Evolutionary conservation across 805 yeast genomes (phyloP).

Genomic region (Wickerhamiella dianesei): DNA sequence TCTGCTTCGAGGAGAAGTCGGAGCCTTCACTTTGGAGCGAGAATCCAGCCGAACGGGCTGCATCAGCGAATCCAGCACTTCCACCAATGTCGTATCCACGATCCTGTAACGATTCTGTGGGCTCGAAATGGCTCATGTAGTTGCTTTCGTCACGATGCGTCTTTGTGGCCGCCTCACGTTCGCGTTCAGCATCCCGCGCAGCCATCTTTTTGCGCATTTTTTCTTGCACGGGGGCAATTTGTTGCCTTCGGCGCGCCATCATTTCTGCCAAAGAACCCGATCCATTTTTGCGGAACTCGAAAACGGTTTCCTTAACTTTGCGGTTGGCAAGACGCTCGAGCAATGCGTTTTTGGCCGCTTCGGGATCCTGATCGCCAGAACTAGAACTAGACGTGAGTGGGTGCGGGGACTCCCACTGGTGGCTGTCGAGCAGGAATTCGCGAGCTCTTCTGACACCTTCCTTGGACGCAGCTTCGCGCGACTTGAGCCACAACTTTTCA

Average conservation of each 20-base stretch:
- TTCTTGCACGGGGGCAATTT: conserved; percentile 76
- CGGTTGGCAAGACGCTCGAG: conserved; percentile 60
- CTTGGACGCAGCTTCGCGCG: conserved; percentile 72
- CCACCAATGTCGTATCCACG: conserved; percentile 44
- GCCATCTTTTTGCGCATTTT: conserved; percentile 53
- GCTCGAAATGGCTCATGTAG: conserved; percentile 82
- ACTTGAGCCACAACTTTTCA: conserved; percentile 72
- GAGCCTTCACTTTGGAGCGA: conserved; percentile 69
- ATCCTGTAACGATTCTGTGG: conserved; percentile 66
- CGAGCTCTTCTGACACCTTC: conserved; percentile 80
- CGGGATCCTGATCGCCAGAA: conserved; percentile 33
- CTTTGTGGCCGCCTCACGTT: conserved; percentile 14
- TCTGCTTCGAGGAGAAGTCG: conserved; percentile 40
- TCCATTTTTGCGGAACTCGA: conserved; percentile 56
- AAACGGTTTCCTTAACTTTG: conserved; percentile 74
- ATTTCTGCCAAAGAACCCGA: conserved; percentile 51
- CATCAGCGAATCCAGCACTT: conserved; percentile 56
- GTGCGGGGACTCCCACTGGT: conserved; percentile 80
- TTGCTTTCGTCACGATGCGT: conserved; percentile 24
- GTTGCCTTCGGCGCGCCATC: conserved; percentile 77
- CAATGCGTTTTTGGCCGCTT: conserved; percentile 63
- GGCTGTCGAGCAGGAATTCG: conserved; percentile 39
- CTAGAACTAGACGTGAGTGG: conserved; percentile 37
- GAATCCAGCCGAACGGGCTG: conserved; percentile 74
- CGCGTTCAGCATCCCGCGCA: conserved; percentile 53